Percentiles rank a stretch among this genome's conserved stretches.
Evolutionary conservation across 495 filamentous ascomycete species (phyloP).

Genomic region (Achaetomiella virescens): DNA sequence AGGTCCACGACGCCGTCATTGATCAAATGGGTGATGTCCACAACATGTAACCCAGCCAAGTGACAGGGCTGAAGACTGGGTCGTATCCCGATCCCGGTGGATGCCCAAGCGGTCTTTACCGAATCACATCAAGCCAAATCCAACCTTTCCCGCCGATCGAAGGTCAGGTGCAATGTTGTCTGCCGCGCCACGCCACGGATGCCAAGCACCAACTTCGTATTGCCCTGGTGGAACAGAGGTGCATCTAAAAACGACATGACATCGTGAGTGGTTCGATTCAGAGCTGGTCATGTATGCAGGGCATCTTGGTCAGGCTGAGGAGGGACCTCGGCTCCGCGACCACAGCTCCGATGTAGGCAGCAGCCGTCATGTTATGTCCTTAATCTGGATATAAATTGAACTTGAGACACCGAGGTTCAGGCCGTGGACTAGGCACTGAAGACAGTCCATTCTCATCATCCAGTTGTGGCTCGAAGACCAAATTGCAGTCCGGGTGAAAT

Average conservation of each 20-base stretch:
- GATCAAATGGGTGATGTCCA: background rate
- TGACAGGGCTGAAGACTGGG: constrained; percentile 4
- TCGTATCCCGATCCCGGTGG: background rate
- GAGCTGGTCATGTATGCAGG: background rate
- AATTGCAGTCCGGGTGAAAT: too few species aligned
- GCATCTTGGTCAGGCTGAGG: background rate
- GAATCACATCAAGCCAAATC: background rate
- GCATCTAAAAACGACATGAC: background rate
- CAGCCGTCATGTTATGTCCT: too few species aligned
- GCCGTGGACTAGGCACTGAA: too few species aligned
- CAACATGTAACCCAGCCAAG: background rate
- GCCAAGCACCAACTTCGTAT: constrained; percentile 7
- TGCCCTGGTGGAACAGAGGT: background rate
- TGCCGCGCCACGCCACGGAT: background rate
- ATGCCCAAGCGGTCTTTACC: background rate
- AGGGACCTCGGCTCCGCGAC: background rate
- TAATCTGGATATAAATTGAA: too few species aligned
- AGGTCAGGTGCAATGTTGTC: constrained; percentile 4
- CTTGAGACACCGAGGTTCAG: too few species aligned
- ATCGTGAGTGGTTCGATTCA: background rate
- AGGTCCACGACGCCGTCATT: background rate
- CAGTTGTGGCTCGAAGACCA: too few species aligned
- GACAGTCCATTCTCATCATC: too few species aligned
- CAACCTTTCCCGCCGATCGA: background rate
- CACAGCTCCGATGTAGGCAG: too few species aligned